A percentile compares a stretch with the other conserved stretches of the same genome.
Evolutionary conservation across 2,329 filamentous ascomycete species (phyloP).

Genomic region (Neofusicoccum ribis): DNA sequence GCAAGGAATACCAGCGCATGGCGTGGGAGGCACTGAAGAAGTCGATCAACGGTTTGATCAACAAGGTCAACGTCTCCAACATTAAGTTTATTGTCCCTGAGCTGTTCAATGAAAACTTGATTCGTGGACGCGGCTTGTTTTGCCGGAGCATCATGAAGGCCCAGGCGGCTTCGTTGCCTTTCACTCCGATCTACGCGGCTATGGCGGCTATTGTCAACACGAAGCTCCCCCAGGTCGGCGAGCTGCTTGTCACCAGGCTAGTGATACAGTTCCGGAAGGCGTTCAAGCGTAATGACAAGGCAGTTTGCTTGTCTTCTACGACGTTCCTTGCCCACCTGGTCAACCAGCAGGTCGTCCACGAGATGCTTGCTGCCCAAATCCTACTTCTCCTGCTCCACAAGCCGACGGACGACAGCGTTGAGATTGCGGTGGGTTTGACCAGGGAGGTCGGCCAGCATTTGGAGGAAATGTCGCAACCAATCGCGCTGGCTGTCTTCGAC

Average conservation of each 20-base stretch:
- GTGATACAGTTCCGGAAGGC: constrained; percentile 93
- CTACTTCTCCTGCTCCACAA: constrained; percentile 89
- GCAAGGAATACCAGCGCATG: constrained; percentile 98
- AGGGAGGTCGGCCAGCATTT: constrained; percentile 91
- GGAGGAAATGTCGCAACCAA: constrained; percentile 90
- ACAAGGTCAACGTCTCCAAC: constrained; percentile 97
- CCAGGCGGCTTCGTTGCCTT: constrained; percentile 90
- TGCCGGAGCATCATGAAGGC: constrained; percentile 98
- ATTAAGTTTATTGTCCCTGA: constrained; percentile 98
- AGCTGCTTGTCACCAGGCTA: constrained; percentile 80
- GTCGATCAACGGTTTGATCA: constrained; percentile 97
- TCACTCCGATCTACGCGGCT: constrained; percentile 93
- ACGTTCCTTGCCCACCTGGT: constrained; percentile 94
- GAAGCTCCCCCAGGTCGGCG: constrained; percentile 91
- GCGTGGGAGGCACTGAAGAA: constrained; percentile 99
- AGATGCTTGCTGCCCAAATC: constrained; percentile 91
- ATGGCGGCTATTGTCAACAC: constrained; percentile 98
- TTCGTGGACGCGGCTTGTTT: constrained; percentile 88
- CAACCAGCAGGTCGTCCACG: constrained; percentile 94
- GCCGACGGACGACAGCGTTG: constrained; percentile 94
- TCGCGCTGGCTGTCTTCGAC: constrained; percentile 88
- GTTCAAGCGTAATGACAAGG: constrained; percentile 95
- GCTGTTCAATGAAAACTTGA: constrained; percentile 89
- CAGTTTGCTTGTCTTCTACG: constrained; percentile 87
- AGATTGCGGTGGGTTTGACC: constrained; percentile 93